Base-by-base conservation (phyloP, 495 filamentous ascomycete species). In the Patellaria atrata region DNA sequence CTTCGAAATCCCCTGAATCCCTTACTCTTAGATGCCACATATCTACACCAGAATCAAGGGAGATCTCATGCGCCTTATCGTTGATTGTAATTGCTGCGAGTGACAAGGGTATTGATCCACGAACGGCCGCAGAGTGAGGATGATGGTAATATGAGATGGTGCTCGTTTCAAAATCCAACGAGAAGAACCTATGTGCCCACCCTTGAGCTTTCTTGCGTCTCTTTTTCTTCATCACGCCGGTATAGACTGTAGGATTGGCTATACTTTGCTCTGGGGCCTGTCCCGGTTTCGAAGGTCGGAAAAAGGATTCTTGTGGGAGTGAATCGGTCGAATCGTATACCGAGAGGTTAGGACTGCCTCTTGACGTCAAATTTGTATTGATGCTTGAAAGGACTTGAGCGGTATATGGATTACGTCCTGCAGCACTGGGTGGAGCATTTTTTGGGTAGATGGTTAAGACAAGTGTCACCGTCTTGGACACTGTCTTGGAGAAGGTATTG, bases 401-500 rank as follows among this genome's bases (percentile, higher is more conserved):
- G 28, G 69, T 70, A 31, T 70, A 68, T 16, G 82, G 55, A 46
- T 85, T 61, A 59, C 82, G 67, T 33, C 81, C 71, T 3, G 77
- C 73, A n/a, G n/a, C n/a, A 42, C 84, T 82, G 0, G 91, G 89
- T 14, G 84, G 78, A 10, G 75, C 63, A 41, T 75, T 75, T 22
- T 82, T 84, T 21, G 87, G 84, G 47, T 96, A 94, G 10, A 83
- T 94, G 44, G 96, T 68, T 27, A 96, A 70, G 13, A 94, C 87
- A 43, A 96, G 80, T 13, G 87, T 96, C 9, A 81, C 82, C 24
- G 79, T 92, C 59, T 97, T 97, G 33, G 85, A 83, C 25, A 83
- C 73, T 52, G 85, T 79, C 60, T 94, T 96, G 31, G 86, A 91
- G 55, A 96, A 96, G 21, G 91, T 97, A 52, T 97, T 97, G 67